Evolutionary conservation across 495 filamentous ascomycete species (phyloP), one percentile per base, ranked within the genome.

Genomic region (Parathielavia hyrcaniae): DNA sequence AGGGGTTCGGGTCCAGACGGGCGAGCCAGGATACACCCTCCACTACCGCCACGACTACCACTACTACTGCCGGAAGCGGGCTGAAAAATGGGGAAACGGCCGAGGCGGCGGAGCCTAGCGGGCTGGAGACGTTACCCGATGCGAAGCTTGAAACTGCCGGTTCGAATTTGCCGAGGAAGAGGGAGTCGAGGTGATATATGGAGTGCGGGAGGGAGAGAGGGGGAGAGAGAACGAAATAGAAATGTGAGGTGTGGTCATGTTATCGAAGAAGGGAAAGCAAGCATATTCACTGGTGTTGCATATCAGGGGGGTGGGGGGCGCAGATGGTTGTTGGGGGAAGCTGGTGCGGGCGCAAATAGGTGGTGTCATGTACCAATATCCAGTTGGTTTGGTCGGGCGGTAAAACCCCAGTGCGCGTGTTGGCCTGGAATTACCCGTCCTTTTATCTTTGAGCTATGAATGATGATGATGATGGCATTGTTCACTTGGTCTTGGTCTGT

Each of bases 121-220:
- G 54, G 5, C 61, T 74, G 44, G 73, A 77, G 52, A 75, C 71
- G 20, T 48, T 79, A 4, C 72, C 71, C 1, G 69, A 73, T 54
- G 64, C 70, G 11, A 76, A 57, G 54, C 3, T 71, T 52, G 63
- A 69, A 35, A 62, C 36, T 41, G 35, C 30, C 11, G 62, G 53
- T 12, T 40, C 54, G 1, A 43, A 41, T 34, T 16, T 17, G 23
- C 45, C 35, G 3, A 49, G 53, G 54, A 69, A 62, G 53, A 59
- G 53, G 40, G 53, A 50, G 44, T 56, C 50, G 32, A 61, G 50
- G 41, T 61, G 65, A 49, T 19, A 40, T 14, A 12, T 17, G 19
- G 41, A 19, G 41, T 3, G 46, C 4, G 14, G 7, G 16, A 26
- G 46, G 26, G 35, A 43, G 30, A 9, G 13, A 26, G 35, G 44